phyloP scores from a whole-genome alignment of 2,329 filamentous ascomycete species.

The Colletotrichum sp. region DNA sequence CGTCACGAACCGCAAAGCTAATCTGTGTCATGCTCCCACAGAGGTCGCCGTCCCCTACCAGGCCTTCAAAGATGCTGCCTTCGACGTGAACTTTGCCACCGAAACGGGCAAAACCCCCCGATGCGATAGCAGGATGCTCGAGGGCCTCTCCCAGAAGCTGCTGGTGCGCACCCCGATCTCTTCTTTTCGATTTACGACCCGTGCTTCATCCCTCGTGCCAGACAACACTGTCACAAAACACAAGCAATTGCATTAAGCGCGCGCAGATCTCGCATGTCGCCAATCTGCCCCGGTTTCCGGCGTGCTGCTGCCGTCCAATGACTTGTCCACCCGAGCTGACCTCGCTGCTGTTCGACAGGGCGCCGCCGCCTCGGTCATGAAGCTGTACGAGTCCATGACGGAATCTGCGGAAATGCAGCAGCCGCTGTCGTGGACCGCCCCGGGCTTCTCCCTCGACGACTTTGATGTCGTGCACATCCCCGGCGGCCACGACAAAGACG shows the following conservation, averaged over 20 bases:
- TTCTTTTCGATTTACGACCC: neutral
- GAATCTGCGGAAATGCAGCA: constrained; percentile 44
- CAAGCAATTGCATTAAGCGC: neutral
- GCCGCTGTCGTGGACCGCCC: constrained; percentile 49
- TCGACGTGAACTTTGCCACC: constrained; percentile 54
- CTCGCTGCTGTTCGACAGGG: constrained; percentile 35
- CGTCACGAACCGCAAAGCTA: constrained; percentile 10
- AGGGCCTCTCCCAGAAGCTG: constrained; percentile 53
- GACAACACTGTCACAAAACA: neutral
- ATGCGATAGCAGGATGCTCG: constrained; percentile 56
- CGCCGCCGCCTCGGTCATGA: constrained; percentile 44
- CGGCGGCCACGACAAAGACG: constrained; percentile 58
- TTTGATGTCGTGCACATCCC: constrained; percentile 57
- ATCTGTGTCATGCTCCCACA: constrained; percentile 25
- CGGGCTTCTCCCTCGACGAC: constrained; percentile 46
- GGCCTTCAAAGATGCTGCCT: constrained; percentile 52
- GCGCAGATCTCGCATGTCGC: neutral
- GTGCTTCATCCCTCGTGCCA: neutral
- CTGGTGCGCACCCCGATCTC: constrained; percentile 40
- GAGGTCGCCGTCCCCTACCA: constrained; percentile 56
- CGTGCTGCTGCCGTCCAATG: neutral
- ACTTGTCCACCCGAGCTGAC: neutral
- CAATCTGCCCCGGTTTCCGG: neutral
- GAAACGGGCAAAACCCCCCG: constrained; percentile 50
- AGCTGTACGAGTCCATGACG: constrained; percentile 49